phyloP scores from a whole-genome alignment of 108 stramenopile species.

The Cyclotella distinguenda region DNA sequence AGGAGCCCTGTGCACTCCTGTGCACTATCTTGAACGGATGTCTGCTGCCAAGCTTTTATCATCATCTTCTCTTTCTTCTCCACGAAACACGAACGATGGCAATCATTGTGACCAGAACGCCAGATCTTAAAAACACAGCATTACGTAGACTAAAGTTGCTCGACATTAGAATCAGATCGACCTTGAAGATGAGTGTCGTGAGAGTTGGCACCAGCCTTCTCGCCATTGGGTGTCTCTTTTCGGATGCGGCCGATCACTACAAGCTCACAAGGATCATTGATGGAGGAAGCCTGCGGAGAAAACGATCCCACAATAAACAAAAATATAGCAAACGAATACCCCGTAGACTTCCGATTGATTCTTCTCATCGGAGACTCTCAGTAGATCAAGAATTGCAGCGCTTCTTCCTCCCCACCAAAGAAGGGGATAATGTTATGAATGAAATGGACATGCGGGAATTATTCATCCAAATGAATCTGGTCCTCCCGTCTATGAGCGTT shows the following conservation, averaged over 20 bases:
- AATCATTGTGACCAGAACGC: too few species aligned
- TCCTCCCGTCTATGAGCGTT: not conserved
- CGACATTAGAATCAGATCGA: too few species aligned
- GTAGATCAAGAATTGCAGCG: conserved; percentile 6
- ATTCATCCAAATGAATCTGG: conserved; percentile 11
- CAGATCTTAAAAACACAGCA: too few species aligned
- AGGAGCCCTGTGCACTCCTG: too few species aligned
- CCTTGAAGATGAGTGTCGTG: conserved; percentile 1
- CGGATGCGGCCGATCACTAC: not conserved
- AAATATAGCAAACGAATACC: not conserved
- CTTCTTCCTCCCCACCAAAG: conserved; percentile 11
- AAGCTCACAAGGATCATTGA: not conserved
- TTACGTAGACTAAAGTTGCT: too few species aligned
- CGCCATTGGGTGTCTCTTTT: not conserved
- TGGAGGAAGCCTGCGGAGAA: conserved; percentile 18
- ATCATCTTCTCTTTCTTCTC: too few species aligned
- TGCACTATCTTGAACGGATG: too few species aligned
- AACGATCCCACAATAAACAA: conserved; percentile 4
- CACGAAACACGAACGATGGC: too few species aligned
- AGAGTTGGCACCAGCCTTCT: conserved; percentile 15
- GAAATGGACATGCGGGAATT: conserved; percentile 19
- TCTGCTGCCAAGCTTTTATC: too few species aligned
- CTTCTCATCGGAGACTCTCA: conserved; percentile 10
- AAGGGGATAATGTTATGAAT: not conserved
- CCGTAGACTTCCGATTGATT: not conserved